Base-by-base conservation (phyloP, 352 stramenopile genomes). In the Globisporangium cystogenes region DNA sequence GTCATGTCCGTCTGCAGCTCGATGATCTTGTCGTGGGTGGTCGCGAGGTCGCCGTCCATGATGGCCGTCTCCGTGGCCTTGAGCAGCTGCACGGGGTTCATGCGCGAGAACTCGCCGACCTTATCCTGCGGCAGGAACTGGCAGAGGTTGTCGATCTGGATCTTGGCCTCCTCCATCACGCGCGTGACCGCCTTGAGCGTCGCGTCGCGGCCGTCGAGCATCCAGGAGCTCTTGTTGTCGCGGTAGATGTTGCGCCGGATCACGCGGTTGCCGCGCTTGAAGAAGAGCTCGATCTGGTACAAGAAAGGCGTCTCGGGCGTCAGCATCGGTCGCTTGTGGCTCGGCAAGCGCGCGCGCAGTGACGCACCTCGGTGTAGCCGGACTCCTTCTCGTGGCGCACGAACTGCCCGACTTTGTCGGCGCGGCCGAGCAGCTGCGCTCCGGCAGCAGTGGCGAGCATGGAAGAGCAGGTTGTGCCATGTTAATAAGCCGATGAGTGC, bases 111-210 rank as follows among this genome's bases (percentile, higher is more conserved):
- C 60, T 95, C 83, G 49, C 86, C 83, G 18, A 95, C 96, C 66
- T 96, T 97, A 62, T 99, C 96, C 67, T 99, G 97, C 2, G 97
- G 97, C 23, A 99, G 66, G 60, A 99, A 99, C 44, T 98, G 98
- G 56, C 96, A 99, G 33, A 99, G 76, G 62, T 99, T 99, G 68
- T 98, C 93, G 64, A 99, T 96, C 57, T 97, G 82, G 57, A 99
- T 99, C 36, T 93, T 82, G n/a, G 90, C 72, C 16, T 72, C 61
- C 37, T 86, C 62, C 53, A 98, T 94, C 7, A 98, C 55, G 15
- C 87, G 66, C 7, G 62, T 68, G 26, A 95, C 69, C 12, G 77
- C 72, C 55, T 87, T 90, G 5, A 88, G 72, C 41, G 76, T 87
- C 27, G 74, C 62, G 46, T 89, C 77, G 24, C 65, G 75, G 18